These are phyloP conservation scores for Cephalotrichum gorgonifer DNA, from an alignment of 2,329 filamentous ascomycete species.

Conservation along the genomic window DNA sequence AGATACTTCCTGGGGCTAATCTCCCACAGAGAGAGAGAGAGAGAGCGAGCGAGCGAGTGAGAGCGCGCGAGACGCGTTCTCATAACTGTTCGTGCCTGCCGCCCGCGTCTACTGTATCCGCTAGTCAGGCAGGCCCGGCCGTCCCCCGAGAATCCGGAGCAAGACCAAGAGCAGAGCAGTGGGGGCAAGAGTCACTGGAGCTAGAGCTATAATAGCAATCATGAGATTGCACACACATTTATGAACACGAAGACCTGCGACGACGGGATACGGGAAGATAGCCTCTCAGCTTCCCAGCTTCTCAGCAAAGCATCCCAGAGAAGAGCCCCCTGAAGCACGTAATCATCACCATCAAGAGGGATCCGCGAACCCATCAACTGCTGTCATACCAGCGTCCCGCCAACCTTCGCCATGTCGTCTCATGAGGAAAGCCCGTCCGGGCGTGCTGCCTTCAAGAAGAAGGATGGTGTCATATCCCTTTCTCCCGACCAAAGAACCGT, in stretches of 20 bases:
- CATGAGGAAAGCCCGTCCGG: slow-evolving; percentile 38
- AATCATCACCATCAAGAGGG: not conserved
- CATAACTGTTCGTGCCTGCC: too few relatives aligned
- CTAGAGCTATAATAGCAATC: not conserved
- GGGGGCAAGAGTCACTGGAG: not conserved
- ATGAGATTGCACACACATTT: not conserved
- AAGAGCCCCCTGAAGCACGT: not conserved
- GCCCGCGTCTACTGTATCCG: too few relatives aligned
- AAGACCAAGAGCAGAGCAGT: too few relatives aligned
- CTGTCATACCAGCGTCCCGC: too few relatives aligned
- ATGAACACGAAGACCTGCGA: not conserved
- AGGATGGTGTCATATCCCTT: slow-evolving; percentile 75
- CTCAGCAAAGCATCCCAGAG: not conserved
- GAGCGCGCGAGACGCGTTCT: too few relatives aligned
- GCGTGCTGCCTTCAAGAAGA: slow-evolving; percentile 82
- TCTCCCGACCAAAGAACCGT: slow-evolving; percentile 63
- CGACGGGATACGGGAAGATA: not conserved
- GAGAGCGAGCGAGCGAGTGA: too few relatives aligned
- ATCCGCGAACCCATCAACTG: not conserved
- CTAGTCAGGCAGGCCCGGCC: not conserved
- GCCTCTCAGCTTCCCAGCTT: too few relatives aligned
- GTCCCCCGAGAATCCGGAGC: not conserved
- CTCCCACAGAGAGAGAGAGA: not conserved
- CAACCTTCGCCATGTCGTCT: slow-evolving; percentile 32
- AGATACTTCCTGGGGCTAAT: not conserved